Base-by-base conservation (phyloP, 163 green algal species). In the Volvox carteri region DNA sequence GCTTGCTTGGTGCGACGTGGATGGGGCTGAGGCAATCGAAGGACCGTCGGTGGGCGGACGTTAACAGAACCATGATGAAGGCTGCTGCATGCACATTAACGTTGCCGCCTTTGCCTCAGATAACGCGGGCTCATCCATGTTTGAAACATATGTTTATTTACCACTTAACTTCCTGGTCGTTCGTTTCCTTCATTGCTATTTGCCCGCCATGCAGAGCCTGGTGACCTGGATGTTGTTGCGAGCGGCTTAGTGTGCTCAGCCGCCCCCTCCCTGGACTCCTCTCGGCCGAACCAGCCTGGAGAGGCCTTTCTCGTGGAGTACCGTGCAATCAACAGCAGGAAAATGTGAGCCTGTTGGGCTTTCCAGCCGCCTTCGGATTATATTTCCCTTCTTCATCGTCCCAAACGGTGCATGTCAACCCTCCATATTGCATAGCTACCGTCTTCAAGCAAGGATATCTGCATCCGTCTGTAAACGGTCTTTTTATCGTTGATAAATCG, bases 291-390 rank as follows among this genome's bases (percentile, higher is more conserved):
- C 60, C 60, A 16, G 2, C 2, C 3, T 11, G 60, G 60, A 35
- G 60, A 72, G 60, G 60, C 60, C 4, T 72, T 39, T 33, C 60
- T 72, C 11, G 60, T 72, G 60, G 60, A 72, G 7, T 72, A 72
- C 7, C 35, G 37, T 37, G 60, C 60, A 11, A 33, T 72, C 19
- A 72, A 72, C 60, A 72, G 60, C 60, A 35, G 60, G n/a, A 72
- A 72, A 23, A 72, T 72, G 60, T 72, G 37, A 72, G 60, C 60
- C 25, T 65, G 54, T 30, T 65, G n/a, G n/a, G n/a, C n/a, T n/a
- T n/a, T n/a, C n/a, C n/a, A n/a, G n/a, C n/a, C n/a, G n/a, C n/a
- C n/a, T n/a, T n/a, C n/a, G n/a, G n/a, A n/a, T n/a, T n/a, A n/a
- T n/a, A n/a, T n/a, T n/a, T n/a, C n/a, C n/a, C n/a, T 65, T 65